Percentiles rank a stretch among this genome's conserved stretches.
These are phyloP conservation scores for Aureobasidium sp. DNA, from an alignment of 2,329 filamentous ascomycete genomes.

Conservation along the genomic window DNA sequence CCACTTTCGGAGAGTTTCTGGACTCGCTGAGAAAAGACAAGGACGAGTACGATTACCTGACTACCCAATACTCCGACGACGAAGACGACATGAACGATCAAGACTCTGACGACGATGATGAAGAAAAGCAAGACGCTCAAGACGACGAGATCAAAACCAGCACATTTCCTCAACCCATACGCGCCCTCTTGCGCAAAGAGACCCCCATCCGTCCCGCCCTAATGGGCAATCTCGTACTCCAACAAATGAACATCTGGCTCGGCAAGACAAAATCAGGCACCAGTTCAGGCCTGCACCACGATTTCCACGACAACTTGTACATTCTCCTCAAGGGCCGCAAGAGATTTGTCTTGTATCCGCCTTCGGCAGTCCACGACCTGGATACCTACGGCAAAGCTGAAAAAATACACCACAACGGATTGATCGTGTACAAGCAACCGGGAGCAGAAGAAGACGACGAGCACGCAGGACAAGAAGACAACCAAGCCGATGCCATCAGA, in stretches of 20 bases:
- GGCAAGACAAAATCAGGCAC: constrained; percentile 8
- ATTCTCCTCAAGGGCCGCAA: constrained; percentile 11
- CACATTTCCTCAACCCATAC: constrained; percentile 7
- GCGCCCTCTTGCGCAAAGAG: constrained; percentile 1
- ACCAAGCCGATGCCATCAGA: constrained; percentile 4
- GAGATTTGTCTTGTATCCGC: constrained; percentile 6
- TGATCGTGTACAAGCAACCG: constrained; percentile 10
- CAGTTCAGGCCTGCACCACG: constrained; percentile 9
- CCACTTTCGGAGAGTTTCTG: constrained; percentile 9
- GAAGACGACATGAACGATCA: background rate
- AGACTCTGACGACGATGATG: background rate
- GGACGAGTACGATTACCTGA: constrained; percentile 10
- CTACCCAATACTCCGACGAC: constrained; percentile 10
- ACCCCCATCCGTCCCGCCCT: background rate
- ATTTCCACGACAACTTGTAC: constrained; percentile 14
- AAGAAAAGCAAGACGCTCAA: too few species aligned
- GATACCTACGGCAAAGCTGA: constrained; percentile 1
- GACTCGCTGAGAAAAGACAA: background rate
- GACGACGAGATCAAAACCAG: background rate
- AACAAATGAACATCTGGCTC: constrained; percentile 14
- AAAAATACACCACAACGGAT: constrained; percentile 5
- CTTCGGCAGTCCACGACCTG: background rate
- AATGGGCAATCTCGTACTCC: constrained; percentile 13
- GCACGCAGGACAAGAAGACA: background rate
- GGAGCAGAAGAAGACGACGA: background rate